Evolutionary conservation across 2,329 filamentous ascomycete genomes (phyloP).

Genomic region (Fusarium secorum): DNA sequence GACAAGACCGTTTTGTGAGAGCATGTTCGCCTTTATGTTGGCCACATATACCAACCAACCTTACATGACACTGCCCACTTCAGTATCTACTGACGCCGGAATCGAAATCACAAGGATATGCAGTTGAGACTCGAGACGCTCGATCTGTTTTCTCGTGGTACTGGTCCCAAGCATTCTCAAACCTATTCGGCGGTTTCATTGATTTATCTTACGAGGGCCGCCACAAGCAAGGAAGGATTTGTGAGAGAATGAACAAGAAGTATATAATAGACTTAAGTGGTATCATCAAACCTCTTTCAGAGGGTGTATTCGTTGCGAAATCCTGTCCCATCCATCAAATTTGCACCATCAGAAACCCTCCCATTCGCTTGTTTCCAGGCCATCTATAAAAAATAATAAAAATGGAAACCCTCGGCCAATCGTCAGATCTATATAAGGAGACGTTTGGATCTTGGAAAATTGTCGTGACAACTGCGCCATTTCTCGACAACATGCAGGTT

Average conservation of each 20-base stretch:
- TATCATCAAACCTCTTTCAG: conserved; percentile 18
- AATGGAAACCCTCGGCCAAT: neutral
- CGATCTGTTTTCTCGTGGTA: neutral
- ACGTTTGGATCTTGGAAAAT: neutral
- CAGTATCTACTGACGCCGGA: neutral
- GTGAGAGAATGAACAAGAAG: neutral
- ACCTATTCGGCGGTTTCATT: neutral
- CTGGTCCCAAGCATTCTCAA: neutral
- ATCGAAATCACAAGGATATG: neutral
- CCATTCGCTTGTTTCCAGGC: neutral
- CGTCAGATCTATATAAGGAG: conserved; percentile 10
- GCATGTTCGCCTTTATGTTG: neutral
- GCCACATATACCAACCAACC: neutral
- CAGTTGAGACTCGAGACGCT: neutral
- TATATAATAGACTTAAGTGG: conserved; percentile 1
- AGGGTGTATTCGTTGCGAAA: neutral
- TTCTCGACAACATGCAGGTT: neutral
- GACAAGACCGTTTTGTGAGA: neutral
- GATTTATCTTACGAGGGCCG: neutral
- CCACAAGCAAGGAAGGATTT: neutral
- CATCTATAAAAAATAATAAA: conserved; percentile 13
- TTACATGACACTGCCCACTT: neutral
- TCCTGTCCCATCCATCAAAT: conserved; percentile 7
- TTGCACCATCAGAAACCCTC: neutral
- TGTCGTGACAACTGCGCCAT: neutral